Evolutionary conservation across 345 rosid species (phyloP).

Genomic region (Hibiscus trionum): DNA sequence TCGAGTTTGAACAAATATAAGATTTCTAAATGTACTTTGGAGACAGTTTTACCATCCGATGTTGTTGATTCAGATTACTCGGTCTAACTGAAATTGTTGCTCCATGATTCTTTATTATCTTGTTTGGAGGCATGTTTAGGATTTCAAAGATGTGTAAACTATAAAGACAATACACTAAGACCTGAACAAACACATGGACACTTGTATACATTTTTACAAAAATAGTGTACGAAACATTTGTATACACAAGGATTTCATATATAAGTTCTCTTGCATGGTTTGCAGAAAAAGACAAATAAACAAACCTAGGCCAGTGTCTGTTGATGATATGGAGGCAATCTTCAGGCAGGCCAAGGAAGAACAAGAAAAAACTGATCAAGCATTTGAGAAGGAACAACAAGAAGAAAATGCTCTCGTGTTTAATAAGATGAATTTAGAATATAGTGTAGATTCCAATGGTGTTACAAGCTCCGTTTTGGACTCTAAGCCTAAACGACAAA

Average conservation of each 20-base stretch:
- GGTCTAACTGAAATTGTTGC: neutral
- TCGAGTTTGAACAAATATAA: neutral
- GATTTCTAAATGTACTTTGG: constrained; percentile 2
- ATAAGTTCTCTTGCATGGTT: neutral
- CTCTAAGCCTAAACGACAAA: constrained; percentile 24
- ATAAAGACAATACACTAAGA: neutral
- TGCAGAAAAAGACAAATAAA: constrained; percentile 64
- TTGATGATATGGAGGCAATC: constrained; percentile 58
- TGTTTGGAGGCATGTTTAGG: neutral
- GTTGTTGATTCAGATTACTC: neutral
- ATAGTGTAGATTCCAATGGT: constrained; percentile 23
- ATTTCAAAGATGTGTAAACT: constrained; percentile 3
- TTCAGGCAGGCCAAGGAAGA: constrained; percentile 67
- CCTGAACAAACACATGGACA: neutral
- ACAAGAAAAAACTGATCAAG: constrained; percentile 60
- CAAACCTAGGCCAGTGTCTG: constrained; percentile 71
- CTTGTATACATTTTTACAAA: neutral
- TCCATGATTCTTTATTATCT: neutral
- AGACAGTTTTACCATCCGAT: neutral
- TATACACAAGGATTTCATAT: too few species aligned
- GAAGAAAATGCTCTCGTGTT: constrained; percentile 19
- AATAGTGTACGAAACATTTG: neutral
- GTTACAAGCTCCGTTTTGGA: constrained; percentile 21
- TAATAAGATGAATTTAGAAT: constrained; percentile 24
- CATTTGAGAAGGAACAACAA: constrained; percentile 45